phyloP scores from a whole-genome alignment of 208 protist species.

The Phytomonas sp. region DNA sequence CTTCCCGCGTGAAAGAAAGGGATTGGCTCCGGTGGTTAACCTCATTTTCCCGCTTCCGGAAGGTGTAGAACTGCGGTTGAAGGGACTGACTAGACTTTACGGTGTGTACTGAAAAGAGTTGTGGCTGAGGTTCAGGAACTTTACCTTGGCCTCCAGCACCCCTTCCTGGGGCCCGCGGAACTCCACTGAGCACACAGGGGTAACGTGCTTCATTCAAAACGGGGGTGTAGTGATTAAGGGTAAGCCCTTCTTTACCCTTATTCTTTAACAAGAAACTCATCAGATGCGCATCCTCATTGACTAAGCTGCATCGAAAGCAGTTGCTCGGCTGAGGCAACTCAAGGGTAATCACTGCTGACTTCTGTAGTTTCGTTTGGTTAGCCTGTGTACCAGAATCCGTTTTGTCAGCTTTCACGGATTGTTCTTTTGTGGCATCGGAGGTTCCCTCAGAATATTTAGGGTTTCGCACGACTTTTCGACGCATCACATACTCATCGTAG shows the following conservation, averaged over 20 bases:
- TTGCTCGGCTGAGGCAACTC: not conserved
- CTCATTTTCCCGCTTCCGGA: not conserved
- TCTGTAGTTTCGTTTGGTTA: not conserved
- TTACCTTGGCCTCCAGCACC: not conserved
- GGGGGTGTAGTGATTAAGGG: not conserved
- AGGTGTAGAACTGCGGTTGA: not conserved
- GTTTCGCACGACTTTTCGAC: not conserved
- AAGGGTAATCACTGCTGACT: not conserved
- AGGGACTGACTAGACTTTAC: not conserved
- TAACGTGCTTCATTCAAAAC: not conserved
- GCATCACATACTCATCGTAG: slow-evolving; percentile 7
- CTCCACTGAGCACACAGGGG: not conserved
- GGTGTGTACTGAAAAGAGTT: not conserved
- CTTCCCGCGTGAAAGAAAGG: not conserved
- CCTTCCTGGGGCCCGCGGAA: not conserved
- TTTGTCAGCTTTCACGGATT: not conserved
- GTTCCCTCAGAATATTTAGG: not conserved
- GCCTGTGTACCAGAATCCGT: not conserved
- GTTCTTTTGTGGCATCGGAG: not conserved
- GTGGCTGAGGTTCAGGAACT: not conserved
- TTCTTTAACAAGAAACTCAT: not conserved
- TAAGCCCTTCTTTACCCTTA: not conserved
- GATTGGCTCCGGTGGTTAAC: not conserved
- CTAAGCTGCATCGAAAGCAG: not conserved
- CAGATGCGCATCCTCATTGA: not conserved